These are phyloP conservation scores for Aquilaria agallochum DNA, from an alignment of 441 rosid species.

Conservation along the genomic window DNA sequence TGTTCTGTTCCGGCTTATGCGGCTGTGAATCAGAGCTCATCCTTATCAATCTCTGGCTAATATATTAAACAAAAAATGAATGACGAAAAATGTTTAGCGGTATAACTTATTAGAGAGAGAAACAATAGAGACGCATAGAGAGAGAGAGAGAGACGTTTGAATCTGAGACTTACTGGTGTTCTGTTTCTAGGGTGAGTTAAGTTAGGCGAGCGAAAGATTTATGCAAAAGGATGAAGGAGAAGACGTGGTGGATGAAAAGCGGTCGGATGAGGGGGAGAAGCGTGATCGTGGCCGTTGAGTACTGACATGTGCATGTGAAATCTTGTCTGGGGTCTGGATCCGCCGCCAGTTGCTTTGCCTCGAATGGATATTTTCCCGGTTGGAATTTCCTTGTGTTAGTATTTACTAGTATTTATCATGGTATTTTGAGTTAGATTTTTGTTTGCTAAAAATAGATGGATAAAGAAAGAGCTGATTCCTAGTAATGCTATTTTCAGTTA, in stretches of 20 bases:
- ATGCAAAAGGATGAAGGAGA: conserved; percentile 23
- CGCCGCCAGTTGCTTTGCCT: conserved; percentile 44
- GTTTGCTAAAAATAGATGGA: no score
- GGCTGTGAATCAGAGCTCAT: conserved; percentile 55
- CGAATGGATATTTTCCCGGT: not conserved
- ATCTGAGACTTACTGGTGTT: conserved; percentile 18
- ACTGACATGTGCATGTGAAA: conserved; percentile 21
- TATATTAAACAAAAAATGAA: not conserved
- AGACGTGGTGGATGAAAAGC: conserved; percentile 37
- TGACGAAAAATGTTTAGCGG: conserved; percentile 1
- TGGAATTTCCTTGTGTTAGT: no score
- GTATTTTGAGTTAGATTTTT: no score
- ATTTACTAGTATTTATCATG: no score
- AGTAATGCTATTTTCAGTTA: no score
- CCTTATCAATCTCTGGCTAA: conserved; percentile 19
- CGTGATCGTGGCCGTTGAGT: conserved; percentile 37
- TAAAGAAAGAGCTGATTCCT: no score
- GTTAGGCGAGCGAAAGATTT: conserved; percentile 13
- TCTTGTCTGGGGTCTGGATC: conserved; percentile 25
- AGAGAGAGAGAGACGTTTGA: conserved; percentile 6
- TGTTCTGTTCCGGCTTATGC: conserved; percentile 31
- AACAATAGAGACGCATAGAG: not conserved
- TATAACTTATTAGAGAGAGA: conserved; percentile 8
- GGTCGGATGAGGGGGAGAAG: conserved; percentile 37
- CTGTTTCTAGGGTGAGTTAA: conserved; percentile 42